These are phyloP conservation scores for Stereocaulon alpinum DNA, from an alignment of 495 filamentous ascomycete species.

Conservation along the genomic window DNA sequence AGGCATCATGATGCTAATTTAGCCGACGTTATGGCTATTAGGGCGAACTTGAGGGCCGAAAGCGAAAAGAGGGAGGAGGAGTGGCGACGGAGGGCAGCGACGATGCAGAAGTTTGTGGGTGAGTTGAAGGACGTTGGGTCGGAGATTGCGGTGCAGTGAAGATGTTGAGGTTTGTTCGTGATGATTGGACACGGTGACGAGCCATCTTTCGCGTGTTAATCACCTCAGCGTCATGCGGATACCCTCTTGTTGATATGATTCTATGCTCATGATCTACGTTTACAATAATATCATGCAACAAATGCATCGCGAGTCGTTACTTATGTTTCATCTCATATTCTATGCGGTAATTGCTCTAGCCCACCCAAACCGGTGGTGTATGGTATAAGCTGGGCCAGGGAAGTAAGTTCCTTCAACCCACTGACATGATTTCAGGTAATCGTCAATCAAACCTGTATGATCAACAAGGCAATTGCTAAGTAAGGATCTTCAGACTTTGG, in stretches of 20 bases:
- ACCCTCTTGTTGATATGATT: constrained; percentile 1
- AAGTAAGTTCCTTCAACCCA: no score
- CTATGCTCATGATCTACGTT: no score
- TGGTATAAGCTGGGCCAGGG: no score
- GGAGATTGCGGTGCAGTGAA: background rate
- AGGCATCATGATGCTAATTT: constrained; percentile 16
- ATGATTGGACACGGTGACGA: background rate
- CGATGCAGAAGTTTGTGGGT: constrained; percentile 10
- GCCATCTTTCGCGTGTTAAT: background rate
- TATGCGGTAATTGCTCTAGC: no score
- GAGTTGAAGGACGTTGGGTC: background rate
- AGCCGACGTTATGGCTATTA: constrained; percentile 7
- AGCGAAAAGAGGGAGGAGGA: constrained; percentile 12
- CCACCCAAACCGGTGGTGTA: no score
- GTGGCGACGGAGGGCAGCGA: constrained; percentile 5
- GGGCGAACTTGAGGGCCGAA: constrained; percentile 6
- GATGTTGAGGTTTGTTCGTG: background rate
- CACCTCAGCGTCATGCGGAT: background rate
- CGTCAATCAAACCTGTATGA: no score
- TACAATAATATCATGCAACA: no score
- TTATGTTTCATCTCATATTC: no score
- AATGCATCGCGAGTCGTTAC: no score
- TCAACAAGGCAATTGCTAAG: no score
- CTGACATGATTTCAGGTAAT: no score
- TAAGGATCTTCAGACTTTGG: no score